Evolutionary conservation across 495 filamentous ascomycete species (phyloP), one percentile per base, ranked within the genome.

Genomic region (Monascus purpureus): DNA sequence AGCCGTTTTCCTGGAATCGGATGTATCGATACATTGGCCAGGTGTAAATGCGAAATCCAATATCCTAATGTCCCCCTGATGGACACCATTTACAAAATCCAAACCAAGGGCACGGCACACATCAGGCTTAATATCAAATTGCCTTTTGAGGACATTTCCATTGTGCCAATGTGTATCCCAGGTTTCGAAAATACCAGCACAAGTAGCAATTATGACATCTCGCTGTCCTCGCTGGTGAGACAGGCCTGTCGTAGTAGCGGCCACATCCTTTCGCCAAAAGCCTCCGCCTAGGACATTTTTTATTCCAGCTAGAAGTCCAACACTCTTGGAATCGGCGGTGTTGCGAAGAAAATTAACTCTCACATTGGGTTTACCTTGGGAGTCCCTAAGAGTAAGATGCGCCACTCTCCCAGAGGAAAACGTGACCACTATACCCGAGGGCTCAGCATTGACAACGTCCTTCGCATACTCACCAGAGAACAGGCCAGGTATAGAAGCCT

Each of bases 111-210:
- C 41, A 0, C 40, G 33, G 25, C 31, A 25, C 18, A 73, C 38
- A n/a, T 63, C 47, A 4, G 49, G 36, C 37, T 61, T 61, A 7
- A 61, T 44, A 43, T 75, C 65, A 14, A 63, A 53, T 29, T 73
- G 66, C 29, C 52, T 57, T 38, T 63, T 68, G 24, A 73, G 49
- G 3, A 59, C 55, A 34, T 71, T 67, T 13, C 68, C 79, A 17
- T 86, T 86, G 22, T 81, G 77, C 52, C 86, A 79, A 45, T 83
- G 82, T 3, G 93, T 65, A 46, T 82, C 78, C 90, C 90, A 97
- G 8, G 76, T 67, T 36, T 90, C 76, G 9, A 97, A 52, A 17
- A 72, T 56, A 13, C 83, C 86, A 25, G 73, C 72, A 4, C 73
- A 65, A 8, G 84, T 86, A 17, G 73, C 75, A 37, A 85, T 72